phyloP scores from a whole-genome alignment of 2,329 filamentous ascomycete species.

The Orbilia blumenaviensis region DNA sequence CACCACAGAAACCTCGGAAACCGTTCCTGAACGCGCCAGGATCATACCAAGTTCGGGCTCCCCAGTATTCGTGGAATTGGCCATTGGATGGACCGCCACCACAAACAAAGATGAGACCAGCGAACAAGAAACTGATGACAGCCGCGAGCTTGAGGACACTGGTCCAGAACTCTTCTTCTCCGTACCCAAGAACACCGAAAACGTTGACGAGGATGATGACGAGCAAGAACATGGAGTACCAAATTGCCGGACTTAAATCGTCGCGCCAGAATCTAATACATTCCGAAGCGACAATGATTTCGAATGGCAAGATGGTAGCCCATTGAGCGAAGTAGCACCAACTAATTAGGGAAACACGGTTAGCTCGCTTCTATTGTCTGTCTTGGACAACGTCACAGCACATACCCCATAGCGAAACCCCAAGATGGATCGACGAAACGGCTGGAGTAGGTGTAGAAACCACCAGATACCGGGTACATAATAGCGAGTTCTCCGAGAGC shows the following conservation, averaged over 20 bases:
- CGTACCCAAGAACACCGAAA: slow-evolving; percentile 69
- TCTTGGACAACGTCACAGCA: neutral
- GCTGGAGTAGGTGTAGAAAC: slow-evolving; percentile 70
- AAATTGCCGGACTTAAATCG: slow-evolving; percentile 66
- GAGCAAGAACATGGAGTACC: slow-evolving; percentile 68
- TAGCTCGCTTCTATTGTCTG: slow-evolving; percentile 15
- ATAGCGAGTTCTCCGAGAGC: slow-evolving; percentile 71
- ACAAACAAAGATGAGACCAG: slow-evolving; percentile 69
- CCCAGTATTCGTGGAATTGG: slow-evolving; percentile 35
- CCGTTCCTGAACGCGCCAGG: slow-evolving; percentile 69
- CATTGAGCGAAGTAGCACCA: slow-evolving; percentile 67
- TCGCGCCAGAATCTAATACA: slow-evolving; percentile 68
- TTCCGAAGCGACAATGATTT: slow-evolving; percentile 67
- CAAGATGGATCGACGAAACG: slow-evolving; percentile 70
- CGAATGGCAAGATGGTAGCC: slow-evolving; percentile 66
- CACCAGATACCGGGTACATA: slow-evolving; percentile 71
- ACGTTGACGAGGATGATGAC: slow-evolving; percentile 66
- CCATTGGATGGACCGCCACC: slow-evolving; percentile 66
- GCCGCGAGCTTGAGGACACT: slow-evolving; percentile 69
- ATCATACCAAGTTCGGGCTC: slow-evolving; percentile 67
- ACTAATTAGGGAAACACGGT: slow-evolving; percentile 7
- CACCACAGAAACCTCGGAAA: slow-evolving; percentile 71
- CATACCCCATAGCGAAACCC: slow-evolving; percentile 66
- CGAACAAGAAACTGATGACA: slow-evolving; percentile 71
- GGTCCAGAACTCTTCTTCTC: slow-evolving; percentile 70